A percentile compares a stretch with the other conserved stretches of the same genome.
Conservation (phyloP, 768 basidiomycete species). For the Suillus luteus region DNA sequence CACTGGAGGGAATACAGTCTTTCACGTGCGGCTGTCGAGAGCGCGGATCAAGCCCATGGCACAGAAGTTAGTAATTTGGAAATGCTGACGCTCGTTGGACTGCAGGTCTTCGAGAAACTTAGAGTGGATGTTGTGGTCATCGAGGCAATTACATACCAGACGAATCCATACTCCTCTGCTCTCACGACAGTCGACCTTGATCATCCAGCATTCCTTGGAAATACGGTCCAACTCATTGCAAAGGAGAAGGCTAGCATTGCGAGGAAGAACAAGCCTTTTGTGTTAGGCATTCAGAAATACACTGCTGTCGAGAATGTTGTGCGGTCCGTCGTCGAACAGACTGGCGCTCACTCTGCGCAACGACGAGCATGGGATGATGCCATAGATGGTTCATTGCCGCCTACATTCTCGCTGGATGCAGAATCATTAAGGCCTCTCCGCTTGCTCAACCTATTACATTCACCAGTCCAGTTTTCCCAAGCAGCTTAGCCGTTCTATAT, state of each 20-base stretch:
- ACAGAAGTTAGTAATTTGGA: slow-evolving; percentile 77
- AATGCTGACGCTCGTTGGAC: slow-evolving; percentile 78
- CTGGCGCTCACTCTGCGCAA: slow-evolving; percentile 41
- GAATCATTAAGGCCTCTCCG: slow-evolving; percentile 35
- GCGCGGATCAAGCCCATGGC: slow-evolving; percentile 42
- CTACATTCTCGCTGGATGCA: slow-evolving; percentile 34
- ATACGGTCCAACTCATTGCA: slow-evolving; percentile 72
- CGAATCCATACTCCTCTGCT: slow-evolving; percentile 66
- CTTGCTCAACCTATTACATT: slow-evolving; percentile 45
- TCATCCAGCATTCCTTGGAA: slow-evolving; percentile 88
- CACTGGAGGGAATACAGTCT: slow-evolving; percentile 46
- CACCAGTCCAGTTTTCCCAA: slow-evolving; percentile 44
- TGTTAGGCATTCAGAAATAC: slow-evolving; percentile 67
- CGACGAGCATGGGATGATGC: slow-evolving; percentile 31
- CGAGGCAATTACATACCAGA: slow-evolving; percentile 87
- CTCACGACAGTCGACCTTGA: slow-evolving; percentile 90
- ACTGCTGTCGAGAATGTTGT: slow-evolving; percentile 49
- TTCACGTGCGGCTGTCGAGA: slow-evolving; percentile 50
- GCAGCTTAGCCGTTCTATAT: slow-evolving; percentile 54
- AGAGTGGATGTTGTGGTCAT: slow-evolving; percentile 81
- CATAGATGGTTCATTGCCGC: slow-evolving; percentile 35
- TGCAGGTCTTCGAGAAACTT: slow-evolving; percentile 68
- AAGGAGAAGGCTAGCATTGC: slow-evolving; percentile 84
- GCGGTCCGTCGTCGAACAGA: slow-evolving; percentile 41
- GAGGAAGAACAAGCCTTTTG: slow-evolving; percentile 57